Evolutionary conservation across 177 flowering plant species (phyloP).

Genomic region (Vitis hybrid): DNA sequence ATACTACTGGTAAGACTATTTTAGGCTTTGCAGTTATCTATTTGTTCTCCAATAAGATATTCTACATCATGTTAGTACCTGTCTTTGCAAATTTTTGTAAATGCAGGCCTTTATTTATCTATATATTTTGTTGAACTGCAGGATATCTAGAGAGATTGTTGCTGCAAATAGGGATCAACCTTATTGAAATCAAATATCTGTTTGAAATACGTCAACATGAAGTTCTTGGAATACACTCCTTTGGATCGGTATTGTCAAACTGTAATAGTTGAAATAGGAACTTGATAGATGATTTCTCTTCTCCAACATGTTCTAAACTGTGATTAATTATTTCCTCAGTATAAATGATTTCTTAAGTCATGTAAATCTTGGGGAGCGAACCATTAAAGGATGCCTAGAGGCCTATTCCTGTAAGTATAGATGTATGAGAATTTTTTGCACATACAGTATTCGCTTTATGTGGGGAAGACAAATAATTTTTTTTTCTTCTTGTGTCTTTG

Average conservation of each 20-base stretch:
- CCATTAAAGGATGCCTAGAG: constrained; percentile 78
- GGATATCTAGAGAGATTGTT: too few relatives aligned
- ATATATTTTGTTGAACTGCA: too few relatives aligned
- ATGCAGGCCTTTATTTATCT: too few relatives aligned
- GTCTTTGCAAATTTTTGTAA: too few relatives aligned
- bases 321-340: constrained; percentile 39
- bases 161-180: neutral
- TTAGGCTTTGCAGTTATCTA: too few relatives aligned
- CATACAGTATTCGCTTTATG: neutral
- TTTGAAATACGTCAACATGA: constrained; percentile 41
- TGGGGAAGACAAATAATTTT: neutral
- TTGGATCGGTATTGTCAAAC: constrained; percentile 51
- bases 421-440: neutral
- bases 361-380: constrained; percentile 79
- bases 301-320: neutral
- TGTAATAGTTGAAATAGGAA: too few relatives aligned
- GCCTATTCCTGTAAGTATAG: constrained; percentile 83
- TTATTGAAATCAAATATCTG: neutral
- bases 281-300: neutral
- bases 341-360: constrained; percentile 68
- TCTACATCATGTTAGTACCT: too few relatives aligned
- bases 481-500: constrained; percentile 6
- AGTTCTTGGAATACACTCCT: constrained; percentile 83
- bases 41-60: too few relatives aligned
- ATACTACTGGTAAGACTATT: too few relatives aligned